Conservation (phyloP, 2,329 filamentous ascomycete species). For the Ophiosphaerella herpotricha region DNA sequence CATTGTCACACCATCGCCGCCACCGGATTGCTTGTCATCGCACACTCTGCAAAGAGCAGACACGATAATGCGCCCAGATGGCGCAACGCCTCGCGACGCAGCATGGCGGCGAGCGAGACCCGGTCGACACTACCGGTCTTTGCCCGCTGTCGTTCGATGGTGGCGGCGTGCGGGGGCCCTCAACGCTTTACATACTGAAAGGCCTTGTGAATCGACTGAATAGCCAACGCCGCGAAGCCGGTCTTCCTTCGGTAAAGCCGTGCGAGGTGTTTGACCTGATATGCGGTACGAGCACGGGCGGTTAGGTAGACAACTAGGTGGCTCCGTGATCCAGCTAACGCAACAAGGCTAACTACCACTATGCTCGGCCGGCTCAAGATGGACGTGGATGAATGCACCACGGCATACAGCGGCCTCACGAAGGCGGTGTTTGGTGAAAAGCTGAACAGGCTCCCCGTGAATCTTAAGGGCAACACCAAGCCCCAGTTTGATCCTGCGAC, state of each 20-base stretch:
- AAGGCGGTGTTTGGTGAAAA: constrained; percentile 8
- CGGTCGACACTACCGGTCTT: constrained; percentile 11
- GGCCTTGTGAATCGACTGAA: constrained; percentile 16
- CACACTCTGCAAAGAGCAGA: too few species aligned
- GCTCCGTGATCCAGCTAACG: background rate
- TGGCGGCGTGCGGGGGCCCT: constrained; percentile 33
- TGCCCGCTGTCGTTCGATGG: constrained; percentile 26
- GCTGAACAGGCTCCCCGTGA: background rate
- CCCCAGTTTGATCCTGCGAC: constrained; percentile 8
- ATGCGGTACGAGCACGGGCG: constrained; percentile 26
- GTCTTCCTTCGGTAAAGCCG: constrained; percentile 10
- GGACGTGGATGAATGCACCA: constrained; percentile 16
- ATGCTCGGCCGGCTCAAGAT: constrained; percentile 26
- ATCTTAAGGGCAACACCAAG: constrained; percentile 5
- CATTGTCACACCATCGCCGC: too few species aligned
- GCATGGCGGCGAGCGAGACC: constrained; percentile 10
- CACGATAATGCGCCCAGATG: too few species aligned
- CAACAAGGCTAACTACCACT: constrained; percentile 17
- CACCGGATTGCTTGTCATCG: too few species aligned
- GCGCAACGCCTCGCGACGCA: too few species aligned
- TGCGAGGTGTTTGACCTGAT: constrained; percentile 27
- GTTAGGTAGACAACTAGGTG: constrained; percentile 5
- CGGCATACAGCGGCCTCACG: constrained; percentile 7
- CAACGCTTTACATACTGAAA: constrained; percentile 25
- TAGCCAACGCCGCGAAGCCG: too few species aligned